Evolutionary conservation across 2,329 filamentous ascomycete species (phyloP), one percentile per base, ranked within the genome.

Genomic region (Fusarium chuoi): DNA sequence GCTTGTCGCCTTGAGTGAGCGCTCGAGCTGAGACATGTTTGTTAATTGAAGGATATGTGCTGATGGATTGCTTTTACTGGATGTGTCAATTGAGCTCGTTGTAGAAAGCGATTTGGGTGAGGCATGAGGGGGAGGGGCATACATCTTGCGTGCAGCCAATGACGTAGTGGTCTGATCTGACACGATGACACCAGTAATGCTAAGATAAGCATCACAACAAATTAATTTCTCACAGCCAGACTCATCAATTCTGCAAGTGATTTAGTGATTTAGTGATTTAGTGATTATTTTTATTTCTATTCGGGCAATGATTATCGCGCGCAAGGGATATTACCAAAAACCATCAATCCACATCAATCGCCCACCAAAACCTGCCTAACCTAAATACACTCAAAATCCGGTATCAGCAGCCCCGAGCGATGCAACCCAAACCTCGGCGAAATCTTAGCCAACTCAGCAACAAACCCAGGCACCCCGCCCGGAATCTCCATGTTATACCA

Each of bases 401-500:
- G 41, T 41, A 54, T 41, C 44, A 69, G 35, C 0, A 69, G 24
- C 6, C 57, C 30, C 4, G 66, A 69, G 3, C 57, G 30, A 13
- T 44, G 48, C 22, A 68, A 13, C 13, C 46, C 39, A n/a, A 41
- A 11, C 15, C n/a, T 28, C 4, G 44, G 36, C 9, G 36, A 46
- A 12, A 58, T 36, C 15, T 44, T 73, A 0, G 51, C 55, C 42
- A 73, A 4, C 28, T 69, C 69, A 8, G 59, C 69, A 4, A 70
- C 54, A 39, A 61, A 65, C 2, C 59, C 70, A 6, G 69, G 69
- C 5, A 73, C 39, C 4, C 69, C 69, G 1, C 70, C 70, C 11
- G 65, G 64, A 4, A 73, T 48, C 8, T 73, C 65, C 28, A 28
- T 54, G 2, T 58, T 39, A 17, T 73, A 73, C 65, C 65, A 73